Conservation (phyloP, 2,329 filamentous ascomycete genomes). For the Fusarium sp. region DNA sequence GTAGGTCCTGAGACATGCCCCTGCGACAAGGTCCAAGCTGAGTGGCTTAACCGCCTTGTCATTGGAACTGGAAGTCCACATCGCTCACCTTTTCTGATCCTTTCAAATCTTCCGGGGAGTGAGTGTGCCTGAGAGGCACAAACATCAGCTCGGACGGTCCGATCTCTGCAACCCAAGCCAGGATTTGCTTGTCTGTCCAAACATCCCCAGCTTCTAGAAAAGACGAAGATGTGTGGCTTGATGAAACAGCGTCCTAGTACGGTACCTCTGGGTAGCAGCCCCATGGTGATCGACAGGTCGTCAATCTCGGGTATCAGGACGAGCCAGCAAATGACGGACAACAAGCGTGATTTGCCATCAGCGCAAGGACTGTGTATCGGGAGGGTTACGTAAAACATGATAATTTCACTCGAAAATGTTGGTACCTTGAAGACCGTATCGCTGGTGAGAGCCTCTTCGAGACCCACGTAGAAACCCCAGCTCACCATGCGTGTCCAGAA, state of each 20-base stretch:
- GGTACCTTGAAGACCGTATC: background rate
- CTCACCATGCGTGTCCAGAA: constrained; percentile 1
- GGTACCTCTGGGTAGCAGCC: constrained; percentile 36
- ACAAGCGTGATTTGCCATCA: constrained; percentile 21
- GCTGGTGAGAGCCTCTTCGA: too few relatives aligned
- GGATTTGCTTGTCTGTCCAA: constrained; percentile 24
- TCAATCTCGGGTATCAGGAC: constrained; percentile 50
- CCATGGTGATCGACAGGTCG: constrained; percentile 48
- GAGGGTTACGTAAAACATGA: constrained; percentile 25
- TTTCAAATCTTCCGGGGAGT: constrained; percentile 46
- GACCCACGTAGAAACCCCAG: constrained; percentile 2
- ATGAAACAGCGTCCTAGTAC: constrained; percentile 34
- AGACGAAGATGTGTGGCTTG: constrained; percentile 22
- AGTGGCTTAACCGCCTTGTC: constrained; percentile 31
- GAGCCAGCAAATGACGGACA: constrained; percentile 28
- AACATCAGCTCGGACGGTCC: constrained; percentile 29
- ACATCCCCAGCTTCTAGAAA: constrained; percentile 44
- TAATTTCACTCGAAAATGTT: background rate
- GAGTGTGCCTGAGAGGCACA: constrained; percentile 23
- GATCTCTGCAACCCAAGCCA: constrained; percentile 32
- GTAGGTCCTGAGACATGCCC: constrained; percentile 48
- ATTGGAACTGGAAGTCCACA: constrained; percentile 33
- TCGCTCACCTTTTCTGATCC: constrained; percentile 29
- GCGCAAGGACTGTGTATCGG: constrained; percentile 9
- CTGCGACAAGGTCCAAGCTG: constrained; percentile 25